These are phyloP conservation scores for Podila horticola DNA, from an alignment of 192 early-diverging fungal species.

Conservation along the genomic window DNA sequence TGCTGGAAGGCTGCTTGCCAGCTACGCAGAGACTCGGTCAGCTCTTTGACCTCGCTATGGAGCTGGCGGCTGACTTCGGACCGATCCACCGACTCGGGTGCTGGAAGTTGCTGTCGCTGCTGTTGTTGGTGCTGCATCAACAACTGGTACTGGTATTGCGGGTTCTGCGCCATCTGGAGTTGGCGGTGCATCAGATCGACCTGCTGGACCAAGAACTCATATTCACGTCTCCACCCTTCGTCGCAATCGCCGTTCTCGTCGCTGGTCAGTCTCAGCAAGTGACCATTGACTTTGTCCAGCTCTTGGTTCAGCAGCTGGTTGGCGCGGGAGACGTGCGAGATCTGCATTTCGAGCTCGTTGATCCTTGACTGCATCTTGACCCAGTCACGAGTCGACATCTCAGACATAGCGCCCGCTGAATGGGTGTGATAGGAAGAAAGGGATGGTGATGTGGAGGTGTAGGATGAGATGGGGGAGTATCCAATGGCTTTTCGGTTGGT, in stretches of 20 bases:
- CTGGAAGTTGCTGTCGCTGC: neutral
- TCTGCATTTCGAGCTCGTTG: constrained; percentile 27
- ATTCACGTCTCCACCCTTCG: constrained; percentile 26
- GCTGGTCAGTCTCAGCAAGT: constrained; percentile 25
- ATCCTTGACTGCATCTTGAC: constrained; percentile 39
- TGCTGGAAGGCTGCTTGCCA: constrained; percentile 38
- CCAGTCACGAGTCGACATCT: constrained; percentile 40
- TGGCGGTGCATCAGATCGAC: constrained; percentile 48
- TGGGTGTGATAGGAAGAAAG: neutral
- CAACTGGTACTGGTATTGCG: neutral
- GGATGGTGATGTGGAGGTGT: neutral
- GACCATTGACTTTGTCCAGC: constrained; percentile 33
- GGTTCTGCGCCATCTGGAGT: constrained; percentile 22
- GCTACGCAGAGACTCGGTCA: constrained; percentile 26
- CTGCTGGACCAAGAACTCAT: constrained; percentile 48
- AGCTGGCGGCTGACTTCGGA: constrained; percentile 26
- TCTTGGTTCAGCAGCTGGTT: constrained; percentile 39
- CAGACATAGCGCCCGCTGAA: neutral
- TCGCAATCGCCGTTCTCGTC: constrained; percentile 4
- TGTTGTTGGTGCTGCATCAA: neutral
- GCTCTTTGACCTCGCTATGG: constrained; percentile 30
- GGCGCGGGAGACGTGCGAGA: constrained; percentile 18
- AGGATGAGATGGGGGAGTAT: neutral
- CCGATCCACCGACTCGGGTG: neutral
- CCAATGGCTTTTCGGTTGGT: constrained; percentile 5